Base-by-base conservation (phyloP, 2,329 filamentous ascomycete species). In the Epichloe festucae region DNA sequence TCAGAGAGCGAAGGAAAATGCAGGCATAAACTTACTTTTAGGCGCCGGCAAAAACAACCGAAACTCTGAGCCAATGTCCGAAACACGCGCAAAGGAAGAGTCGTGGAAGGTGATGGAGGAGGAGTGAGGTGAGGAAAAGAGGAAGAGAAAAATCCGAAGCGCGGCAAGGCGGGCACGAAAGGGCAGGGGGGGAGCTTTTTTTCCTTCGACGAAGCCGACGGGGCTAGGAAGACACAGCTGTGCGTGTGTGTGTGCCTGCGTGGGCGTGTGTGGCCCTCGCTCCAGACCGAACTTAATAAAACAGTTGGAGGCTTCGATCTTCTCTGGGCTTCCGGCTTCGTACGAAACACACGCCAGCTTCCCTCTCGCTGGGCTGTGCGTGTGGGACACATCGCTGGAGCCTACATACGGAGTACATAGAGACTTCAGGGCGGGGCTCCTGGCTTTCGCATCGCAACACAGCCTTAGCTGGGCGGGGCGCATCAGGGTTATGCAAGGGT, bases 21-120 rank as follows among this genome's bases (percentile, higher is more conserved):
- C 17, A 58, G 58, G 48, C 58, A 44, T 55, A 58, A 56, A 75
- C 73, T 75, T 66, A 76, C 73, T 75, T 75, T 76, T 75, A 67
- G 66, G 72, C 71, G 72, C 72, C 72, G 70, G 68, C 66, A 73
- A 73, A 68, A 73, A 70, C 68, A 68, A 68, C 64, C 66, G 65
- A 66, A 67, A 67, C 61, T 67, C 64, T 68, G 61, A 67, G 66
- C 63, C 65, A 68, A 69, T 61, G 65, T 66, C 65, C 66, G 67
- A 70, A 70, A 69, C 65, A 69, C 67, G 68, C 67, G 67, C 64
- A 70, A 71, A 67, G 69, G 71, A 73, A 73, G 67, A 68, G 67
- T 59, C 63, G 66, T 66, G 65, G 66, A 64, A 64, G 62, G 64
- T 64, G 63, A 61, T 65, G 55, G 60, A 60, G 55, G 60, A 60